These are phyloP conservation scores for Erodium maritimum DNA, from an alignment of 345 rosid genomes.

Conservation along the genomic window DNA sequence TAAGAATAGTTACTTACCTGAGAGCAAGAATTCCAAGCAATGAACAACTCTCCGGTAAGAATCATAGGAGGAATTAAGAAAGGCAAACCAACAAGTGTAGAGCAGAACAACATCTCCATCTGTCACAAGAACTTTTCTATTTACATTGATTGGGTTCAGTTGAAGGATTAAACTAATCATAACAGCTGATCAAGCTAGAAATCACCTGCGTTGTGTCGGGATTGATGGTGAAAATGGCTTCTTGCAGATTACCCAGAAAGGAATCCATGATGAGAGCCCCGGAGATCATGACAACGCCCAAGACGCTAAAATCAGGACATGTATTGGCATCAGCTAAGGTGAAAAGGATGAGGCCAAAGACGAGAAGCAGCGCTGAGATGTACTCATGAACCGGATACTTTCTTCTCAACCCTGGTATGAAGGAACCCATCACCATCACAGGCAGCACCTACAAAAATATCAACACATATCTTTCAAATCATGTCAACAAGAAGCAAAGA, in stretches of 20 bases:
- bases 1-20: too few relatives aligned
- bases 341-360: slow-evolving; percentile 76
- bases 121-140: slow-evolving; percentile 20
- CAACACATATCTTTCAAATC: too few relatives aligned
- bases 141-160: too few relatives aligned
- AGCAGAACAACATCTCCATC: slow-evolving; percentile 97
- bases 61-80: slow-evolving; percentile 86
- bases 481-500: too few relatives aligned
- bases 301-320: slow-evolving; percentile 73
- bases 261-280: slow-evolving; percentile 87
- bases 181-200: neutral
- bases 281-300: slow-evolving; percentile 77
- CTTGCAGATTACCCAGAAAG: slow-evolving; percentile 77
- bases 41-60: slow-evolving; percentile 79
- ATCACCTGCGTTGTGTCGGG: slow-evolving; percentile 80
- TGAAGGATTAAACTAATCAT: too few relatives aligned
- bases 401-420: slow-evolving; percentile 80
- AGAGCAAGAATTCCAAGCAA: slow-evolving; percentile 84
- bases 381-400: slow-evolving; percentile 82
- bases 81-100: slow-evolving; percentile 85
- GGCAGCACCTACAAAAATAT: slow-evolving; percentile 51
- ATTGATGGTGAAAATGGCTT: slow-evolving; percentile 79
- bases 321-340: slow-evolving; percentile 89
- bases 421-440: slow-evolving; percentile 95
- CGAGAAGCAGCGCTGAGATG: slow-evolving; percentile 64